Evolutionary conservation across 352 stramenopile genomes (phyloP).

Genomic region (Elongisporangium anandrum): DNA sequence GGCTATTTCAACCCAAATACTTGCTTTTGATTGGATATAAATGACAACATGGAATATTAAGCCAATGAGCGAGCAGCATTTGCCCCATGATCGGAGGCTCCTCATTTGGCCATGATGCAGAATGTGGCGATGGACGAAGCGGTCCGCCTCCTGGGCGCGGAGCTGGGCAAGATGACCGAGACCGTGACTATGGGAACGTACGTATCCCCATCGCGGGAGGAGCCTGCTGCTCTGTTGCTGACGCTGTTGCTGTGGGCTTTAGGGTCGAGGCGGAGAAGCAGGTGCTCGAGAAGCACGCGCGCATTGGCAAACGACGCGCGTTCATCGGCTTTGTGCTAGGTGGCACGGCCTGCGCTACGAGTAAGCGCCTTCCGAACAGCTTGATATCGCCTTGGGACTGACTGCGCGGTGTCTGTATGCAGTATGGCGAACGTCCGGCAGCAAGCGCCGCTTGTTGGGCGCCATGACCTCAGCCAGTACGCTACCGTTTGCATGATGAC

Average conservation of each 20-base stretch:
- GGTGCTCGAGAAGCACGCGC: constrained; percentile 46
- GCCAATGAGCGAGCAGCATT: neutral
- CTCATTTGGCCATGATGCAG: neutral
- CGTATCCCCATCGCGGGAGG: constrained; percentile 7
- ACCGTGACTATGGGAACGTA: constrained; percentile 54
- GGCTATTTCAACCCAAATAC: neutral
- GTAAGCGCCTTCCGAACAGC: constrained; percentile 5
- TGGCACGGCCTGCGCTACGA: constrained; percentile 18
- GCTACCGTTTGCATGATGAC: constrained; percentile 1
- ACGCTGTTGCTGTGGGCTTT: constrained; percentile 1
- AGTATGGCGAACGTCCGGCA: constrained; percentile 41
- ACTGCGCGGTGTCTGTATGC: constrained; percentile 14
- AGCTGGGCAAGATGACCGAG: constrained; percentile 49
- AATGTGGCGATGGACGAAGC: constrained; percentile 51
- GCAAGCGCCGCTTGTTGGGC: constrained; percentile 28
- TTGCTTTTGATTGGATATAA: neutral
- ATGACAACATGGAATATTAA: neutral
- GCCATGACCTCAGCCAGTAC: constrained; percentile 36
- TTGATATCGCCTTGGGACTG: neutral
- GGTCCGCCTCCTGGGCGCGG: constrained; percentile 55
- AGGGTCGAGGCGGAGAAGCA: constrained; percentile 65
- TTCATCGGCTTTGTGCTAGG: constrained; percentile 34
- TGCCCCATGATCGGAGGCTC: neutral
- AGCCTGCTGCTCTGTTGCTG: constrained; percentile 1
- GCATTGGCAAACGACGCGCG: constrained; percentile 39